Conservation (phyloP, 305 asterid species). For the Galium porrigens region DNA sequence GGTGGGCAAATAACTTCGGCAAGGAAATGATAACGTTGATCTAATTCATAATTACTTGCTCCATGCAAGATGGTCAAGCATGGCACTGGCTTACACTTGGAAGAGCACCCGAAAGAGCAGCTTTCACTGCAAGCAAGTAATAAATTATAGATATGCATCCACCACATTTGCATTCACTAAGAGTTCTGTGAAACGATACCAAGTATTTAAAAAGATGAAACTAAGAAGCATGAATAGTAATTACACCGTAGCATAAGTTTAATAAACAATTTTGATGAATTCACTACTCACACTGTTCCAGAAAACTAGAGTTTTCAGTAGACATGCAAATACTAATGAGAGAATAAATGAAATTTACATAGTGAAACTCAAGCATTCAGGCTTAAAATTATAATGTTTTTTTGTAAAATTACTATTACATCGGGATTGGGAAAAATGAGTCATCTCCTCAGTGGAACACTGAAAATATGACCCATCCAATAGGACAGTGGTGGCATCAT, state of each 20-base stretch:
- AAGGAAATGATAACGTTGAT: constrained; percentile 43
- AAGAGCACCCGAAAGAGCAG: constrained; percentile 46
- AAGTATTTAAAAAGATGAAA: not conserved
- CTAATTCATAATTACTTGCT: constrained; percentile 32
- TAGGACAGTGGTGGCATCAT: no score
- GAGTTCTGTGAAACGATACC: not conserved
- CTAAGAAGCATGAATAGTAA: not conserved
- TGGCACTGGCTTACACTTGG: constrained; percentile 43
- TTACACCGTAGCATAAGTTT: not conserved
- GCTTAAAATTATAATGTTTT: not conserved
- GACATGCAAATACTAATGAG: not conserved
- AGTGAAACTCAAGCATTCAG: not conserved
- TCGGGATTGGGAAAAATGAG: not conserved
- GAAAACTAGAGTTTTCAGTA: not conserved
- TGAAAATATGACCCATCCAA: no score
- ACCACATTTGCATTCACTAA: not conserved
- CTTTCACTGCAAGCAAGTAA: constrained; percentile 44
- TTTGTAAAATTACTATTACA: not conserved
- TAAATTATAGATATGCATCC: not conserved
- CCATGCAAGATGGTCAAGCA: constrained; percentile 66
- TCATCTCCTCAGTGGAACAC: not conserved
- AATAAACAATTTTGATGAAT: not conserved
- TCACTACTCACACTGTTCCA: not conserved
- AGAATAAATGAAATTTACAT: not conserved
- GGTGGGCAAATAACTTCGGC: constrained; percentile 70